Evolutionary conservation across 495 filamentous ascomycete genomes (phyloP), one percentile per base, ranked within the genome.

Genomic region (Penicillium daleae): DNA sequence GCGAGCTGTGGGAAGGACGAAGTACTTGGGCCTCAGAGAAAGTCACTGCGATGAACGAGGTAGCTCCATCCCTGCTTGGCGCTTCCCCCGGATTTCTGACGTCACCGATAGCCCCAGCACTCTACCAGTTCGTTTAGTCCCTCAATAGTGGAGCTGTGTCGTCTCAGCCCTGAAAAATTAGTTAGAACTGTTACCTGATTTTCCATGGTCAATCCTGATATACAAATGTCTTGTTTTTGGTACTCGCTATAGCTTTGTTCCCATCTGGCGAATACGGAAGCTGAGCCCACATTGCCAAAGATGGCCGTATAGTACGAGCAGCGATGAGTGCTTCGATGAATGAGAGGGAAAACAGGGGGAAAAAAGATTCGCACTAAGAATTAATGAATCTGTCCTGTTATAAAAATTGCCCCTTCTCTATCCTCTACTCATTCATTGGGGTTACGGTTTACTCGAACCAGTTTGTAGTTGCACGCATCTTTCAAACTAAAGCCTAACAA

Each of bases 401-500:
- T n/a, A n/a, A n/a, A n/a, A n/a, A n/a, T 42, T 42, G 4, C 6
- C 19, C 19, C 4, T 48, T 12, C 3, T 26, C 22, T 12, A 1
- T 48, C 19, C 9, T 48, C 19, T 26, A 15, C 44, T 13, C 9
- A 4, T 29, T 15, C 4, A 29, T 50, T 27, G 46, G 12, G 3
- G 27, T 17, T 50, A 26, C 24, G 5, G 29, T 48, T 13, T 59
- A 51, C 44, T n/a, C 15, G 44, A 60, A 9, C 4, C 37, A 13
- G 54, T 32, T n/a, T 53, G 32, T 44, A 40, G 40, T 64, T 60
- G 69, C 56, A 69, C 64, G 64, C 57, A 64, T 57, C 67, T 67
- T 64, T 65, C 44, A 42, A 63, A 58, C 42, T 57, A 60, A 52
- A 56, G 39, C 52, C 55, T 51, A 62, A 59, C 60, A 42, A 66